Conservation (phyloP, 768 basidiomycete genomes). For the Strobilomyces dryophilus region DNA sequence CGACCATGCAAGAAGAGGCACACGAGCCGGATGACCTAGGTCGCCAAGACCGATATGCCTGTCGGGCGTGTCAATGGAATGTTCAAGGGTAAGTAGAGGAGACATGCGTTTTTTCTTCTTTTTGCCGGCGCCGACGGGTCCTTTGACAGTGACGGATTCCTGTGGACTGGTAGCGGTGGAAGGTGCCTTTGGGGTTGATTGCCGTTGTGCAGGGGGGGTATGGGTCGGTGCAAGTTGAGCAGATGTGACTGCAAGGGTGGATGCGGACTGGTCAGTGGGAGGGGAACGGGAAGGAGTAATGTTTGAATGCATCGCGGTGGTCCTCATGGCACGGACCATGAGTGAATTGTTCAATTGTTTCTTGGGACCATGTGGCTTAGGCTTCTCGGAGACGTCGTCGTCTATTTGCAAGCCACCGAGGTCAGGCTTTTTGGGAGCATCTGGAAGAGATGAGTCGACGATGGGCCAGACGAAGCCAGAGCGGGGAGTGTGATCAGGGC, state of each 20-base stretch:
- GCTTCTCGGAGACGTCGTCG: constrained; percentile 23
- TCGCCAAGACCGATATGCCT: constrained; percentile 25
- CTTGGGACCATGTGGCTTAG: constrained; percentile 34
- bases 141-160: constrained; percentile 43
- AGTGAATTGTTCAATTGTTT: constrained; percentile 66
- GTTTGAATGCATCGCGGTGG: constrained; percentile 69
- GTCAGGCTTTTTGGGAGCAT: constrained; percentile 40
- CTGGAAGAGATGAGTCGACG: constrained; percentile 46
- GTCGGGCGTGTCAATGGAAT: constrained; percentile 2
- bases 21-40: constrained; percentile 1
- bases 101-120: constrained; percentile 75
- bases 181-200: constrained; percentile 30
- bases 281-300: constrained; percentile 42
- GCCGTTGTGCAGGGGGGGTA: constrained; percentile 30
- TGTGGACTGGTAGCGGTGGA: constrained; percentile 38
- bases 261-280: constrained; percentile 25
- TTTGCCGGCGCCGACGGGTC: constrained; percentile 49
- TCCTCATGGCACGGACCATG: constrained; percentile 74
- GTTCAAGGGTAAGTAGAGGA: not conserved
- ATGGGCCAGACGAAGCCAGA: constrained; percentile 87
- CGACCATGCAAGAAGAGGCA: too few relatives aligned
- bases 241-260: constrained; percentile 23
- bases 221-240: constrained; percentile 31
- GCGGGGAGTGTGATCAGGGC: constrained; percentile 80
- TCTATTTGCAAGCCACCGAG: constrained; percentile 26